Percentiles rank a stretch among this genome's conserved stretches.
phyloP scores from a whole-genome alignment of 2,329 filamentous ascomycete species.

The Apiospora malaysiana region DNA sequence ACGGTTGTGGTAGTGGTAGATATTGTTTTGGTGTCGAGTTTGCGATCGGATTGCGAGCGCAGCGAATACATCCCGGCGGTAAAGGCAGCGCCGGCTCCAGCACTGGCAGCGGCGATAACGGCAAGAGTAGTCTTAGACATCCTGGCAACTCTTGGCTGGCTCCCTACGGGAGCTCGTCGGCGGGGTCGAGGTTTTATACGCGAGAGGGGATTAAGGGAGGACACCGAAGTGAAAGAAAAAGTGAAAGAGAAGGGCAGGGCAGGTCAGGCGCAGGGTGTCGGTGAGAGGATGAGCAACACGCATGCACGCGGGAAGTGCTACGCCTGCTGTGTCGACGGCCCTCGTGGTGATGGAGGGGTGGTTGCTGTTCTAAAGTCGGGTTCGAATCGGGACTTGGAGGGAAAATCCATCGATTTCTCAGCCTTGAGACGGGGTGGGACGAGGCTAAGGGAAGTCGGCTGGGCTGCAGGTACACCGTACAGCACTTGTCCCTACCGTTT shows the following conservation, averaged over 20 bases:
- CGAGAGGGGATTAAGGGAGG: background rate
- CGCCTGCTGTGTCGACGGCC: background rate
- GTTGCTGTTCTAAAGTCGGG: slow-evolving; percentile 6
- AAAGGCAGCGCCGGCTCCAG: slow-evolving; percentile 76
- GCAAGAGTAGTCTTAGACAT: slow-evolving; percentile 84
- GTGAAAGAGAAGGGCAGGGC: no score
- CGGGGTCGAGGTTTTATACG: slow-evolving; percentile 22
- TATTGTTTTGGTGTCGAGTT: slow-evolving; percentile 50
- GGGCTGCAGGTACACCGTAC: slow-evolving; percentile 14
- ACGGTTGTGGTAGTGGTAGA: slow-evolving; percentile 38
- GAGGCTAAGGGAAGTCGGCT: slow-evolving; percentile 15
- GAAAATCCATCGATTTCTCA: background rate
- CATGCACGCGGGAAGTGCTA: slow-evolving; percentile 17
- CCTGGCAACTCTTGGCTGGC: slow-evolving; percentile 35
- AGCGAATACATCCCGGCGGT: slow-evolving; percentile 72
- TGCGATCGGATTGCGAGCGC: slow-evolving; percentile 47
- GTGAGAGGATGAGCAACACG: slow-evolving; percentile 7
- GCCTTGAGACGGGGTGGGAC: background rate
- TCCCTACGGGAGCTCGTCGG: slow-evolving; percentile 25
- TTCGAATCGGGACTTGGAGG: background rate
- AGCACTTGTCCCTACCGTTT: background rate
- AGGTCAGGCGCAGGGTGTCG: background rate
- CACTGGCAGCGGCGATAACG: slow-evolving; percentile 76
- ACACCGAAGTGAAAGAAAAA: background rate
- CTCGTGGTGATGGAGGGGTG: slow-evolving; percentile 16